Conservation (phyloP, 2,329 filamentous ascomycete species). For the Magnaporthiopsis incrustans region DNA sequence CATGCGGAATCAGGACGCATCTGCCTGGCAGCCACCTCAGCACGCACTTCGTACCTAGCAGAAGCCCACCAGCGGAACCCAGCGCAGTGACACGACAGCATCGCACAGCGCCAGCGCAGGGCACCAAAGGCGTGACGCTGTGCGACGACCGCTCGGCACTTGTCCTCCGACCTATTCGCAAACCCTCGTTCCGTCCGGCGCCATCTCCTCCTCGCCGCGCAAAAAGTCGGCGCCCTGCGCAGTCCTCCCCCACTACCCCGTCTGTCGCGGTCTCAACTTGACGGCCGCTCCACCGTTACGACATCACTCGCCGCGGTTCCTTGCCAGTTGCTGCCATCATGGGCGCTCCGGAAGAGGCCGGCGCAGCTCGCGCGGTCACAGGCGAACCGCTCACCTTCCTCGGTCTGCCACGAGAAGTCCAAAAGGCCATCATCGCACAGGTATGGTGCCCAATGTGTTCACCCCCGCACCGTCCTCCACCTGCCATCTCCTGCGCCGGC, state of each 20-base stretch:
- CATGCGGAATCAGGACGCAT: background rate
- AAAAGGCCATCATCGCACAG: constrained; percentile 39
- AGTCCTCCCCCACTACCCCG: background rate
- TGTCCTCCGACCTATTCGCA: background rate
- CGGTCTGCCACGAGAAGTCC: constrained; percentile 38
- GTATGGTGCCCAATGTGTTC: constrained; percentile 21
- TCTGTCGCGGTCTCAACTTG: background rate
- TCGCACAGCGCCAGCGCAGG: background rate
- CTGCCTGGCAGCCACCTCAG: background rate
- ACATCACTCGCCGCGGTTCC: background rate
- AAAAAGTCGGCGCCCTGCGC: background rate
- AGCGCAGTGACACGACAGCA: background rate
- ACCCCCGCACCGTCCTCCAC: background rate
- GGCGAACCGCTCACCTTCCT: constrained; percentile 24
- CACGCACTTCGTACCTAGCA: background rate
- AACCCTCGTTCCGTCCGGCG: background rate
- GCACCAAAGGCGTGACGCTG: background rate
- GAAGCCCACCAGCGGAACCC: too few species aligned
- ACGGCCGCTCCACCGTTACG: background rate
- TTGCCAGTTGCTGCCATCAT: background rate
- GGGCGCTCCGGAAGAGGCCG: background rate
- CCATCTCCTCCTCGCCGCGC: background rate
- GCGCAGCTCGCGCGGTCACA: background rate
- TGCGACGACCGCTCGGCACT: background rate
- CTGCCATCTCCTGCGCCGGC: background rate